Base-by-base conservation (phyloP, 2,329 filamentous ascomycete genomes). In the Phyllosticta ampelicida region DNA sequence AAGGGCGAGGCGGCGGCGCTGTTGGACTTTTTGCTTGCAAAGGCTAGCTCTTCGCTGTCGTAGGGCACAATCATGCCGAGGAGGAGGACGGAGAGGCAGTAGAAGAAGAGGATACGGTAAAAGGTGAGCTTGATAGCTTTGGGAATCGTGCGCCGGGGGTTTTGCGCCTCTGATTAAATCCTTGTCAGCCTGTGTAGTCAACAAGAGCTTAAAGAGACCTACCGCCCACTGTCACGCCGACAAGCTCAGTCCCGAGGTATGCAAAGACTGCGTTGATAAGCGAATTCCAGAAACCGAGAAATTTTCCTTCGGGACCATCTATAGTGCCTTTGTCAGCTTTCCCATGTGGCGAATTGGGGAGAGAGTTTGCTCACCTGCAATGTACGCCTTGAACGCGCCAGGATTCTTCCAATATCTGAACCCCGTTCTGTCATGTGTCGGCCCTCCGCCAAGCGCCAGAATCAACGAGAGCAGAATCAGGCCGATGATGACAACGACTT, bases 91-190 rank as follows among this genome's bases (percentile, higher is more conserved):
- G 81, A 85, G 60, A 89, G 71, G 65, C 84, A 79, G 77, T 92
- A 92, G 77, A 92, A 92, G 75, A 91, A 76, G 63, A 89, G 73
- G 69, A 92, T 91, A 60, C 88, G 87, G 76, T 82, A 91, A 73
- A 91, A 91, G 63, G 87, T 90, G 54, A 90, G 78, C 69, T 84
- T 86, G 77, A 90, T 90, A 56, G 87, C 87, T 60, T 84, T 82
- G 6, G 88, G 88, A 61, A 92, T 85, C 16, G 84, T 87, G 70
- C 82, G 83, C 68, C 87, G 83, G 0, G 88, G 88, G 73, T 90
- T 90, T 73, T 90, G 85, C 0, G 87, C 86, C 72, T 90, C 55
- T 9, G 55, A n/a, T n/a, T n/a, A n/a, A 1, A 1, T 44, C 16
- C 36, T n/a, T 2, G 6, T 18, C n/a, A 26, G 36, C 30, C 9